These are phyloP conservation scores for Xylaria nigripes DNA, from an alignment of 495 filamentous ascomycete genomes.

Conservation along the genomic window DNA sequence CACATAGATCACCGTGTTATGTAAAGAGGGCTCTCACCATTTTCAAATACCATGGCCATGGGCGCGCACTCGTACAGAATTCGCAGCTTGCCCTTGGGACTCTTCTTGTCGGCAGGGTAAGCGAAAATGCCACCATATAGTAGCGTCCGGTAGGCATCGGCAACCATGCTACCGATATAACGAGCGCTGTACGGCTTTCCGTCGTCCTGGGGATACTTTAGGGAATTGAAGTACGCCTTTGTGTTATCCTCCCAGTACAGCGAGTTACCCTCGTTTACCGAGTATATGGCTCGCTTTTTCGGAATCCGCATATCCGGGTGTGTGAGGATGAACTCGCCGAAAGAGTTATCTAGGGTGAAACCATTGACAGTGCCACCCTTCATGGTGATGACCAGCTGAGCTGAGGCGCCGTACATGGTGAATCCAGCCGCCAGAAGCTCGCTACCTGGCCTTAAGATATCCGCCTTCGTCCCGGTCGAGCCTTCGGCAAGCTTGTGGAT, in stretches of 20 bases:
- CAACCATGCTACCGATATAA: conserved; percentile 97
- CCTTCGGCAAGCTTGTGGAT: conserved; percentile 77
- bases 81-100: conserved; percentile 91
- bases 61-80: conserved; percentile 98
- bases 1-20: neutral
- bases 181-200: conserved; percentile 89
- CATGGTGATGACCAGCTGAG: conserved; percentile 96
- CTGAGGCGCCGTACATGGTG: conserved; percentile 98
- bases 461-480: conserved; percentile 63
- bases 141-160: conserved; percentile 92
- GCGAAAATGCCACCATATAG: conserved; percentile 96
- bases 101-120: conserved; percentile 96
- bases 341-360: conserved; percentile 90
- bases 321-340: conserved; percentile 97
- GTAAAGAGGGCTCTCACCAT: conserved; percentile 50
- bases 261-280: conserved; percentile 96
- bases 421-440: conserved; percentile 91
- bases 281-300: conserved; percentile 77
- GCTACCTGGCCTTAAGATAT: conserved; percentile 79
- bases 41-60: conserved; percentile 99
- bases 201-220: conserved; percentile 65
- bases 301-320: conserved; percentile 92
- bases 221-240: conserved; percentile 76
- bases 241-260: conserved; percentile 89
- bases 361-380: conserved; percentile 87